Evolutionary conservation across 2,329 filamentous ascomycete genomes (phyloP), one percentile per base, ranked within the genome.

Genomic region (Sarocladium kiliense): DNA sequence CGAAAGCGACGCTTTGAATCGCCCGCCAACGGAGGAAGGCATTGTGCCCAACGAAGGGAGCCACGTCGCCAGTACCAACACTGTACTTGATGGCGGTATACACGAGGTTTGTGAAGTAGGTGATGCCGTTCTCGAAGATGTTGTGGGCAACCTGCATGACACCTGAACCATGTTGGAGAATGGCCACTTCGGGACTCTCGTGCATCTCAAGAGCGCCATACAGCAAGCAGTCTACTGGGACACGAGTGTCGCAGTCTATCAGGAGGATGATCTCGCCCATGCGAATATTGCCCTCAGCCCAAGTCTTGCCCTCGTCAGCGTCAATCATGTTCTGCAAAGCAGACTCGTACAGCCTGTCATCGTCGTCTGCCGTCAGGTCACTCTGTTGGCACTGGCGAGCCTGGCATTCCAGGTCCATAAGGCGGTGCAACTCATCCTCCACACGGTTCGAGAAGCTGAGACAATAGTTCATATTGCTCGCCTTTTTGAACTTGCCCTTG

Each of bases 31-130:
- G 79, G 14, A 91, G 74, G 57, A 91, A 81, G 1, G 88, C 87
- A 63, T 91, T 91, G 73, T 91, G 87, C 1, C 87, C 88, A 58
- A 91, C 87, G 61, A 91, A 91, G 0, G 86, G 87, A 0, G 87
- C 84, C 6, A 87, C 81, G 54, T 91, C 88, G 3, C 88, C 88
- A 50, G 82, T 86, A 6, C 82, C 81, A 26, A 90, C 85, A 18
- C 84, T 81, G 63, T 85, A 91, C 23, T 80, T 77, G 62, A 91
- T 90, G 30, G 85, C 81, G 0, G 82, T 85, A 72, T 91, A 92
- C 62, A 91, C 83, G 53, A 91, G 78, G 64, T 91, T 85, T 37
- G 88, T 91, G 71, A 91, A 91, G 73, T 87, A 91, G 1, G 87
- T 88, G 63, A 89, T 87, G 14, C 72, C 71, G 53, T 85, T 86